phyloP scores from a whole-genome alignment of 1,284 basidiomycete genomes.

The Cystobasidium sp. region DNA sequence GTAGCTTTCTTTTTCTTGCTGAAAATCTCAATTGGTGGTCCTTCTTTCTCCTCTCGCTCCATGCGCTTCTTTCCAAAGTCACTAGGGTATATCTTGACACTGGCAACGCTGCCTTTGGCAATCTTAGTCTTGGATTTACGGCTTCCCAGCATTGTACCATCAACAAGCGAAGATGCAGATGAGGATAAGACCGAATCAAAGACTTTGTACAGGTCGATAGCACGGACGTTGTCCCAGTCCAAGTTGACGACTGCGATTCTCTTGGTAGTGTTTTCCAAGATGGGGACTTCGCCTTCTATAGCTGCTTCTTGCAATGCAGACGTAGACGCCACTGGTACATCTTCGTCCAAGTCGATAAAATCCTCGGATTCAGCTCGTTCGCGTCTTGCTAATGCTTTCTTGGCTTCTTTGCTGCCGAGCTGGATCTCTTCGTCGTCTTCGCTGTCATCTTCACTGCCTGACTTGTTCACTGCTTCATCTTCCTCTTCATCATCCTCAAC shows the following conservation, averaged over 20 bases:
- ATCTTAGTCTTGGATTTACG: constrained; percentile 40
- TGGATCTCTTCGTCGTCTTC: constrained; percentile 56
- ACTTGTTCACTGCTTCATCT: constrained; percentile 53
- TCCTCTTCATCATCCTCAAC: constrained; percentile 60
- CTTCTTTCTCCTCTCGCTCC: constrained; percentile 83
- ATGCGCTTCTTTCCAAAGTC: constrained; percentile 91
- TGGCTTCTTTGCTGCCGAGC: constrained; percentile 46
- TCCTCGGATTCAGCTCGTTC: constrained; percentile 59
- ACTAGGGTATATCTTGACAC: constrained; percentile 81
- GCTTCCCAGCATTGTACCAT: constrained; percentile 31
- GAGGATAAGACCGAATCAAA: constrained; percentile 80
- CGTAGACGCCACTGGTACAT: constrained; percentile 40
- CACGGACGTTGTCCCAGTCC: constrained; percentile 97
- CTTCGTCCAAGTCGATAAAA: constrained; percentile 80
- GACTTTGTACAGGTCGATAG: constrained; percentile 88
- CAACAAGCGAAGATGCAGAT: constrained; percentile 45
- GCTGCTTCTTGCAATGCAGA: constrained; percentile 46
- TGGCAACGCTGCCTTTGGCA: constrained; percentile 46
- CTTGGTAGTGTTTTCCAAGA: constrained; percentile 61
- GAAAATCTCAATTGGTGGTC: constrained; percentile 87
- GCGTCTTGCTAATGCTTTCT: constrained; percentile 46
- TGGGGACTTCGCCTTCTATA: constrained; percentile 45
- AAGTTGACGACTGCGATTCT: constrained; percentile 92
- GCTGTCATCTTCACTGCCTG: constrained; percentile 53
- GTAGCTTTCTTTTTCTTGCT: constrained; percentile 48